A percentile compares a stretch with the other conserved stretches of the same genome.
These are phyloP conservation scores for Cladorrhinum samala DNA, from an alignment of 495 filamentous ascomycete genomes.

Conservation along the genomic window DNA sequence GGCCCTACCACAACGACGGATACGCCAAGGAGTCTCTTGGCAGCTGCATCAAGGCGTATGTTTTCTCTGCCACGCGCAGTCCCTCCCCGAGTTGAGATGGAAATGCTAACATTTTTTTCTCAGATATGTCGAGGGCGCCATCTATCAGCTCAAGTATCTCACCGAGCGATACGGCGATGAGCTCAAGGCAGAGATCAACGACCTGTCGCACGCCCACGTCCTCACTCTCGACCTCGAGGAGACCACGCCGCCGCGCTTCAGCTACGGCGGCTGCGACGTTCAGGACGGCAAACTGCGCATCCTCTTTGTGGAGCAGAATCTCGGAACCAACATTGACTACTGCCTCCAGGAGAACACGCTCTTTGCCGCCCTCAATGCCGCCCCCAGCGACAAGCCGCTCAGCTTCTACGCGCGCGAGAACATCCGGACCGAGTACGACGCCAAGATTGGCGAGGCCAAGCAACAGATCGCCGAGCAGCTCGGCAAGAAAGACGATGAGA, in stretches of 20 bases:
- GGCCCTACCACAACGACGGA: slow-evolving; percentile 41
- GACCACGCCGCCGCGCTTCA: slow-evolving; percentile 28
- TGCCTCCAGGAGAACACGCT: slow-evolving; percentile 31
- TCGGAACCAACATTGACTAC: slow-evolving; percentile 41
- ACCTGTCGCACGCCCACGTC: slow-evolving; percentile 36
- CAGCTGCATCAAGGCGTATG: slow-evolving; percentile 38
- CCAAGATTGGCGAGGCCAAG: slow-evolving; percentile 29
- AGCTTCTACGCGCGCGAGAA: slow-evolving; percentile 38
- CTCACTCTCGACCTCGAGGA: slow-evolving; percentile 44
- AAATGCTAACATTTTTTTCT: not conserved
- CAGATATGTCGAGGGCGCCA: slow-evolving; percentile 42
- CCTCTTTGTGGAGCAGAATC: slow-evolving; percentile 35
- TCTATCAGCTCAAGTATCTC: slow-evolving; percentile 36
- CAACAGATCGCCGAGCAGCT: slow-evolving; percentile 34
- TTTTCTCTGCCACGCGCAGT: not conserved
- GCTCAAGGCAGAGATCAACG: slow-evolving; percentile 43
- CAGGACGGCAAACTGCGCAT: slow-evolving; percentile 42
- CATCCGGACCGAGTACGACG: slow-evolving; percentile 42
- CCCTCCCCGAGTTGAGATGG: too few relatives aligned
- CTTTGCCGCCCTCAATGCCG: slow-evolving; percentile 36
- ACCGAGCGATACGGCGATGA: slow-evolving; percentile 26
- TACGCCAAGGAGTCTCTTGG: slow-evolving; percentile 44
- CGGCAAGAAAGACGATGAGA: slow-evolving; percentile 28
- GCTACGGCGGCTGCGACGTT: slow-evolving; percentile 41
- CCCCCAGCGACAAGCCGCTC: slow-evolving; percentile 32